Percentiles rank a stretch among this genome's conserved stretches.
phyloP scores from a whole-genome alignment of 129 eudicot genomes.

The Heracleum sosnowskyi region DNA sequence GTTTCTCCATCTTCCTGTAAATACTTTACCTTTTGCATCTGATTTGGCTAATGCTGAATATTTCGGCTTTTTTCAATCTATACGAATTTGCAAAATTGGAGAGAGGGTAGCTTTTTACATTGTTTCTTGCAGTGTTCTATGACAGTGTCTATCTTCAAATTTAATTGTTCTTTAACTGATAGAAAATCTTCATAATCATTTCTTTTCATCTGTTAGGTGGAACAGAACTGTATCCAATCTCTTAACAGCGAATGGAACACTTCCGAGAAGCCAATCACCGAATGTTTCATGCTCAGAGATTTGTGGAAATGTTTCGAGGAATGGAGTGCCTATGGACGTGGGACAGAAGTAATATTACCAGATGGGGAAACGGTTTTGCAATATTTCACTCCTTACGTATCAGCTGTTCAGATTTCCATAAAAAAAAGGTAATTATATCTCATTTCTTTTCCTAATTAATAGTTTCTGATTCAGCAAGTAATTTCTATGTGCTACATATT shows the following conservation, averaged over 20 bases:
- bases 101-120: no score
- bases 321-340: slow-evolving; percentile 47
- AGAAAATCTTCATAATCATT: no score
- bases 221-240: not conserved
- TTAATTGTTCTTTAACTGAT: no score
- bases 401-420: slow-evolving; percentile 35
- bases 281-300: slow-evolving; percentile 24
- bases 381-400: slow-evolving; percentile 39
- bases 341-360: slow-evolving; percentile 19
- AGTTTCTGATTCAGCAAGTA: no score
- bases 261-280: not conserved
- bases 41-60: no score
- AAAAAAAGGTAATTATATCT: slow-evolving; percentile 14
- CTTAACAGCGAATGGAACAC: not conserved
- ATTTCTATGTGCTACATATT: not conserved
- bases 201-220: not conserved
- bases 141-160: no score
- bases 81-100: no score
- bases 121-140: no score
- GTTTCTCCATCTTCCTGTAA: no score
- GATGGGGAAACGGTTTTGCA: slow-evolving; percentile 21
- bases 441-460: no score
- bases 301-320: slow-evolving; percentile 33
- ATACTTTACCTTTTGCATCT: no score
- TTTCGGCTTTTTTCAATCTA: no score